Percentiles rank a stretch among this genome's conserved stretches.
Conservation (phyloP, 2,329 filamentous ascomycete genomes). For the Apiospora aurea region DNA sequence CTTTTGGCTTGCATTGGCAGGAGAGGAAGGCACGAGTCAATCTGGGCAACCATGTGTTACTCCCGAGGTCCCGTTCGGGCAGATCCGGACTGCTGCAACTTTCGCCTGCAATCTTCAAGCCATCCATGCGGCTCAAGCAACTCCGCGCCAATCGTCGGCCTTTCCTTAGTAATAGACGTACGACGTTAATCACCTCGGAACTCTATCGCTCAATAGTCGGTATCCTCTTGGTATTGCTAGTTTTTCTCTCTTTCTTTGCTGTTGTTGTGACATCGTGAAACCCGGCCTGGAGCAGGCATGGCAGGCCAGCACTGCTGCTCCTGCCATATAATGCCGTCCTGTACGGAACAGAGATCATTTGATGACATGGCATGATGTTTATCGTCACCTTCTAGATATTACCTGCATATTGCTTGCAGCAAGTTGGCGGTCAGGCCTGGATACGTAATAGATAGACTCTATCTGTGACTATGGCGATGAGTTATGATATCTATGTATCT, state of each 20-base stretch:
- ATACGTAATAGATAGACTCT: neutral
- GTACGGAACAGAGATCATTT: too few species aligned
- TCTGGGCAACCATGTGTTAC: neutral
- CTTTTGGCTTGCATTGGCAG: too few species aligned
- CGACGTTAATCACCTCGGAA: neutral
- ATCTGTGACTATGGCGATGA: neutral
- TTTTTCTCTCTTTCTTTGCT: neutral
- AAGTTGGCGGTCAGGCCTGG: neutral
- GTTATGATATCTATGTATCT: neutral
- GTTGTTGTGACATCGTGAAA: neutral
- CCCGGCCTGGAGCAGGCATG: neutral
- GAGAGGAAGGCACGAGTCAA: neutral
- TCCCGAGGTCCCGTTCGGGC: neutral
- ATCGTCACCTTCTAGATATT: too few species aligned
- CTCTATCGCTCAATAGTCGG: neutral
- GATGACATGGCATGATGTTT: too few species aligned
- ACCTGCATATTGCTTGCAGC: neutral
- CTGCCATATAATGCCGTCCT: too few species aligned
- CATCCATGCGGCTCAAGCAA: conserved; percentile 5
- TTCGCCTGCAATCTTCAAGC: neutral
- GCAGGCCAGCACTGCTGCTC: neutral
- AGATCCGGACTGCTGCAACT: neutral
- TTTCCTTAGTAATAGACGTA: neutral
- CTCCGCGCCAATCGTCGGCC: neutral
- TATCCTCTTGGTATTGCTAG: neutral